Evolutionary conservation across 2,329 filamentous ascomycete genomes (phyloP), one percentile per base, ranked within the genome.

Genomic region (Lasiodiplodia citricola): DNA sequence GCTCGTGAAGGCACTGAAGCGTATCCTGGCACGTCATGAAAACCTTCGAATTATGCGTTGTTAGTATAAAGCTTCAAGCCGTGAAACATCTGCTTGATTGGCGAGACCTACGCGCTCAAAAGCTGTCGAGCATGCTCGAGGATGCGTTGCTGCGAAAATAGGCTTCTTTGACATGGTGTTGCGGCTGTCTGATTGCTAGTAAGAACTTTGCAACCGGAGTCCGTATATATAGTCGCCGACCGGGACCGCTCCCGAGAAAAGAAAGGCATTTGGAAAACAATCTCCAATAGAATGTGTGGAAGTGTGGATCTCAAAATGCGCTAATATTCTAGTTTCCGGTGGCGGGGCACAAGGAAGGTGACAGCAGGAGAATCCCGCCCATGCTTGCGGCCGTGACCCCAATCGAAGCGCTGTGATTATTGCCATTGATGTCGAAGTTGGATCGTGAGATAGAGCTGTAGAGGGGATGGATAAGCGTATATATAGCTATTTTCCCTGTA

Each of bases 121-220:
- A 35, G 96, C 96, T 60, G 96, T 98, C 68, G 94, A 97, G 84
- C 94, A 97, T 72, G 95, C 93, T 81, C 96, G 87, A 44, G 96
- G 96, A 82, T 98, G 95, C 75, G 96, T 98, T 69, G 91, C 93
- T 76, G 96, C 90, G 80, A 98, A 98, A 80, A 98, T 92, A 50
- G 92, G 91, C 78, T 90, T 96, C 80, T 83, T 86, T 73, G 91
- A 89, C 91, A 94, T 94, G 13, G 28, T 76, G 56, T 47, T 21
- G 14, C 18, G 8, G 44, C 6, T 28, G 47, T 16, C 25, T 55
- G 11, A 8, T 47, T 47, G n/a, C 7, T 21, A 7, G 18, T 11
- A n/a, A 10, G 6, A 35, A 18, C 18, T 18, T 11, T 14, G 47
- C 62, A 41, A 31, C 47, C n/a, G 11, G 13, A 13, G 21, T 50